Base-by-base conservation (phyloP, 2,329 filamentous ascomycete genomes). In the Aspergillus uvarum region DNA sequence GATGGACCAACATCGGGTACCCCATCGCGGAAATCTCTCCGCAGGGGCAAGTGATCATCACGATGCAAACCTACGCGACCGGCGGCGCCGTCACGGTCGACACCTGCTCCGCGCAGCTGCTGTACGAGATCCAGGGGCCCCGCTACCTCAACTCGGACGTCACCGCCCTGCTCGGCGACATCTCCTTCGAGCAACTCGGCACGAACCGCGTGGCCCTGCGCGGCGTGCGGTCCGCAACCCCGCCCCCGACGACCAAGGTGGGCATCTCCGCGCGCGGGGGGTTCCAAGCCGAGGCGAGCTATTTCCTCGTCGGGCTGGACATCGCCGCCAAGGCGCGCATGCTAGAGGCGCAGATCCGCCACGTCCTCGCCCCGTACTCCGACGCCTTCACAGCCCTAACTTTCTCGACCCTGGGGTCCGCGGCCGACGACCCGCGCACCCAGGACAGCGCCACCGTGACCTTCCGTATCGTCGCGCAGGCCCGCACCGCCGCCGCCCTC, bases 111-210 rank as follows among this genome's bases (percentile, higher is more conserved):
- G 81, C 79, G 3, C 83, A 85, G 61, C 72, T 85, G 2, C 65
- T 85, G 2, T 85, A 84, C 65, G 82, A 84, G 67, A 80, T 84
- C 16, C 82, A 84, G 63, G 82, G 82, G 5, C 81, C 80, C 0
- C 81, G 79, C 76, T 86, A 86, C 67, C 83, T 79, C 75, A 85
- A 85, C 71, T 81, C 79, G 0, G 84, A 86, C 62, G 83, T 85
- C 31, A 84, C 80, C 0, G 83, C 83, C 0, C 66, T 83, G 14
- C 71, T 86, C 14, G 73, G 79, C 51, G 73, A 79, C n/a, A 72
- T 85, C 42, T 78, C 76, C 59, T 83, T 87, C 61, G 79, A 83
- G 51, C 79, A 86, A 56, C 59, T 82, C 5, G 78, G 77, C 1
- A 70, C 72, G 19, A 79, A 85, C 63, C 77, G 82, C 6, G 81